A percentile compares a stretch with the other conserved stretches of the same genome.
Evolutionary conservation across 495 filamentous ascomycete species (phyloP).

Genomic region (Umbilicaria muhlenbergii): DNA sequence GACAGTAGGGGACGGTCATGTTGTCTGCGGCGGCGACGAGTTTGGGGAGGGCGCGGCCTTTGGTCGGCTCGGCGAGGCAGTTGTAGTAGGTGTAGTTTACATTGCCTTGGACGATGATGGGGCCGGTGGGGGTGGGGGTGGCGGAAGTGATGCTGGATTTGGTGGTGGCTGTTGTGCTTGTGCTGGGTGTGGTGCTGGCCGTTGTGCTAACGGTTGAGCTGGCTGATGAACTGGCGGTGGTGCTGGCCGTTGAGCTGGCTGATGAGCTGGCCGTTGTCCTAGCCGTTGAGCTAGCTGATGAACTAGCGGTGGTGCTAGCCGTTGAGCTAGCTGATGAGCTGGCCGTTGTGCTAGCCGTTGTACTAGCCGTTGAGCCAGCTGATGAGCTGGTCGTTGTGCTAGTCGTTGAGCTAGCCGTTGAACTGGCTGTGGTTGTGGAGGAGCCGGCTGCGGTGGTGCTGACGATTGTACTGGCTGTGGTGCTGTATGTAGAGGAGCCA

Average conservation of each 20-base stretch:
- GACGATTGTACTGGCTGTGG: too few relatives aligned
- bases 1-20: conserved; percentile 4
- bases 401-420: background rate
- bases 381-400: background rate
- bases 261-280: background rate
- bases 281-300: background rate
- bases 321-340: too few relatives aligned
- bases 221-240: background rate
- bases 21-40: conserved; percentile 1
- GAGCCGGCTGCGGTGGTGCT: conserved; percentile 1
- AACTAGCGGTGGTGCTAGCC: too few relatives aligned
- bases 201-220: conserved; percentile 1
- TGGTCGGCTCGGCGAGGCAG: conserved; percentile 19
- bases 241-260: background rate
- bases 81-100: conserved; percentile 12
- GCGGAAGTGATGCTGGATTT: conserved; percentile 2
- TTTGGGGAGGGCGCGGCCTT: conserved; percentile 1
- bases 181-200: background rate
- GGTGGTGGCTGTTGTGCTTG: background rate
- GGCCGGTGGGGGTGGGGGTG: conserved; percentile 5
- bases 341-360: too few relatives aligned
- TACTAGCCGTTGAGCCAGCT: too few relatives aligned
- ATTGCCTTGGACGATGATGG: conserved; percentile 15
- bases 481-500: too few relatives aligned
- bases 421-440: too few relatives aligned